Evolutionary conservation across 805 yeast genomes (phyloP).

Genomic region (Candida cerambycidarum): DNA sequence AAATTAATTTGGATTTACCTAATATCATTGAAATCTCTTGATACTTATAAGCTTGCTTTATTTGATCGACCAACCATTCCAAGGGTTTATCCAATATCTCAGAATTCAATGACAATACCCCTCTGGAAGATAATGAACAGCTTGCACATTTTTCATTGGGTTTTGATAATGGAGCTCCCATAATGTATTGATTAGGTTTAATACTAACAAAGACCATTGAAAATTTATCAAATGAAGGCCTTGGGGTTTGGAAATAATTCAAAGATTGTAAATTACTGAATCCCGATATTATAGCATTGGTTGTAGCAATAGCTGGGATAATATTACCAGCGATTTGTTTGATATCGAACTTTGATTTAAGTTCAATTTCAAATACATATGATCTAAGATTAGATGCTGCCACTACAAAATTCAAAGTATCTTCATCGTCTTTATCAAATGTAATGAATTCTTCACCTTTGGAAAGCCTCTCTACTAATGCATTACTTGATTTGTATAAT

Average conservation of each 20-base stretch:
- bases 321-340: slow-evolving; percentile 97
- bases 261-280: slow-evolving; percentile 75
- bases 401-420: slow-evolving; percentile 82
- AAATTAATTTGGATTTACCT: slow-evolving; percentile 60
- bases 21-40: slow-evolving; percentile 57
- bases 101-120: slow-evolving; percentile 40
- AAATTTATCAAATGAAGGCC: slow-evolving; percentile 15
- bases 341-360: slow-evolving; percentile 77
- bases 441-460: slow-evolving; percentile 43
- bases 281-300: slow-evolving; percentile 94
- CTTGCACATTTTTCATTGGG: slow-evolving; percentile 76
- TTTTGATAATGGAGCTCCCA: slow-evolving; percentile 56
- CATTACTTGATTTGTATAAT: slow-evolving; percentile 48
- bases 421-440: slow-evolving; percentile 95
- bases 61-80: slow-evolving; percentile 48
- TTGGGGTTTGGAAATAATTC: slow-evolving; percentile 37
- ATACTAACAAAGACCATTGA: slow-evolving; percentile 40
- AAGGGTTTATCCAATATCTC: slow-evolving; percentile 18
- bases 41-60: slow-evolving; percentile 53
- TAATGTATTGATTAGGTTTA: slow-evolving; percentile 60
- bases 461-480: slow-evolving; percentile 49
- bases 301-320: slow-evolving; percentile 97
- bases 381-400: slow-evolving; percentile 83
- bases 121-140: slow-evolving; percentile 56
- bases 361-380: slow-evolving; percentile 63